A percentile compares a stretch with the other conserved stretches of the same genome.
These are phyloP conservation scores for Novakomyces olei DNA, from an alignment of 805 yeast genomes.

Conservation along the genomic window DNA sequence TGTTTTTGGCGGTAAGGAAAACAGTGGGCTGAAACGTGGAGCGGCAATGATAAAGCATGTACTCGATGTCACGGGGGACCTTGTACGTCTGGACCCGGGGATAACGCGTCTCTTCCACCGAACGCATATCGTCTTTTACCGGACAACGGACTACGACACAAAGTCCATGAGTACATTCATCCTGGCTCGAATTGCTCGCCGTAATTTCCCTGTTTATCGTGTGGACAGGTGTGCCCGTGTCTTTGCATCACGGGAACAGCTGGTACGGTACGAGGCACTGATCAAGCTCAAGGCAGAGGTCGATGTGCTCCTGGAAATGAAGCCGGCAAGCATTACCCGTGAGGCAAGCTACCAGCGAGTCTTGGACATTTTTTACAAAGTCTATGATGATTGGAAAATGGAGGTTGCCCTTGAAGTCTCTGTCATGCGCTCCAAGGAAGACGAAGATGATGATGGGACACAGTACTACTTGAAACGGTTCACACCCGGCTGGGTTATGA, in stretches of 20 bases:
- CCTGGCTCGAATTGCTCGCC: slow-evolving; percentile 6
- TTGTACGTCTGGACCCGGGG: slow-evolving; percentile 4
- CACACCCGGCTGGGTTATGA: slow-evolving; percentile 8
- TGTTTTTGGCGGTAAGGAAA: too few species aligned
- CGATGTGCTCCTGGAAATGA: slow-evolving; percentile 5
- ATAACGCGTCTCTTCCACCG: slow-evolving; percentile 7
- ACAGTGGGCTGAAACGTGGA: background rate
- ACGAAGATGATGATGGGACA: slow-evolving; percentile 2
- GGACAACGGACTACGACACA: slow-evolving; percentile 6
- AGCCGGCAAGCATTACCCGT: background rate
- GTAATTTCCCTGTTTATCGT: slow-evolving; percentile 7
- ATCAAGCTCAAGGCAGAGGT: slow-evolving; percentile 5
- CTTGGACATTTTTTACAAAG: slow-evolving; percentile 3
- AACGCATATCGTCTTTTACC: slow-evolving; percentile 7
- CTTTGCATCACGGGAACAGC: slow-evolving; percentile 6
- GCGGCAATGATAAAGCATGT: slow-evolving; percentile 3
- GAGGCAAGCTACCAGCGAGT: background rate
- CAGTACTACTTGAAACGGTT: slow-evolving; percentile 8
- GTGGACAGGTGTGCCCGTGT: slow-evolving; percentile 9
- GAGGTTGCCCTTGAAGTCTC: background rate
- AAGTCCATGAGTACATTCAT: slow-evolving; percentile 6
- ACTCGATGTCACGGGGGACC: slow-evolving; percentile 6
- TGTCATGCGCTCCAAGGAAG: too few species aligned
- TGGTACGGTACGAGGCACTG: slow-evolving; percentile 9
- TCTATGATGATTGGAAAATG: slow-evolving; percentile 5